Base-by-base conservation (phyloP, 345 rosid species). In the Iberis pinnata region DNA sequence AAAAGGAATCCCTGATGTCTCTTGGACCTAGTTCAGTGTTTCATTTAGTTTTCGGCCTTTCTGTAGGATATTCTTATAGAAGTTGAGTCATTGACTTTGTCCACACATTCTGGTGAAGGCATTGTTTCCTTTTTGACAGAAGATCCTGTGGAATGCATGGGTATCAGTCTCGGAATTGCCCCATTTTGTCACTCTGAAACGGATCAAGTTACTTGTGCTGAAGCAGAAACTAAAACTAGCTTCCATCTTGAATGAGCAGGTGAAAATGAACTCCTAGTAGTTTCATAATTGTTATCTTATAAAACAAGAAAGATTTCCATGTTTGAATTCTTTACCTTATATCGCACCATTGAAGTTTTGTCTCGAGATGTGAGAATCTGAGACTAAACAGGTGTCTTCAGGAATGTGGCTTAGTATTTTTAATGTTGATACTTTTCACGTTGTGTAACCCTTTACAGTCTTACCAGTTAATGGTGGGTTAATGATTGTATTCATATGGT, bases 221-320 rank as follows among this genome's bases (percentile, higher is more conserved):
- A 79, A 76, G 75, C 86, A 84, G 55, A 84, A 84, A 50, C 50
- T 84, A 76, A 90, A 84, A 76, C 70, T 87, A 51, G 82, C 92
- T 65, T 87, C 80, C 49, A 79, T 90, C 63, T 73, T 90, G 66
- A 83, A 75, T 69, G 79, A 80, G 62, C 98, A 90, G 72, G 98
- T 90, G 67, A 77, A 85, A 70, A 72, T 26, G 9, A 48, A 43
- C 60, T 63, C 44, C 32, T 8, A 58, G 27, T 15, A 44, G 31
- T 17, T 31, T 32, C 18, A 16, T 13, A 7, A 33, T 9, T 37
- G n/a, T n/a, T n/a, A n/a, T 50, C 8, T 12, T 9, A 41, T 14
- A 16, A 9, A 35, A 35, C 26, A 62, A 22, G 26, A n/a, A n/a
- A n/a, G n/a, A n/a, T n/a, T n/a, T n/a, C n/a, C n/a, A n/a, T 40